These are phyloP conservation scores for Aspergillus panamensis DNA, from an alignment of 495 filamentous ascomycete species.

Conservation along the genomic window DNA sequence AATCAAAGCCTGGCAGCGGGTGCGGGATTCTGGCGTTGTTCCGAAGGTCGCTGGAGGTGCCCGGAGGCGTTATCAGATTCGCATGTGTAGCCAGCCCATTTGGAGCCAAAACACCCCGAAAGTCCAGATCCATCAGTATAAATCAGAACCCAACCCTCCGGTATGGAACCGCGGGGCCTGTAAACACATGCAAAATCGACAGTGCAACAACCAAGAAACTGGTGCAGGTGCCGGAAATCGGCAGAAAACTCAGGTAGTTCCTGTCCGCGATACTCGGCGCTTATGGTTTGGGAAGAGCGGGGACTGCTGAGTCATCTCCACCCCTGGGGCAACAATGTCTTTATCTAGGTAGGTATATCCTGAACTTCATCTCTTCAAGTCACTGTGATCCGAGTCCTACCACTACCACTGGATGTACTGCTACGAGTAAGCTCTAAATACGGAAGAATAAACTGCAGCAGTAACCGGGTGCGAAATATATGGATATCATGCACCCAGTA, in stretches of 20 bases:
- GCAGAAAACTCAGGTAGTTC: constrained; percentile 28
- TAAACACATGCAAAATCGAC: constrained; percentile 25
- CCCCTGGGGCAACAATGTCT: not conserved
- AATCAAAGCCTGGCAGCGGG: constrained; percentile 34
- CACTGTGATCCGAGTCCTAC: no score
- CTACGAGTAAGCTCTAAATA: no score
- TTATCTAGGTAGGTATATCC: not conserved
- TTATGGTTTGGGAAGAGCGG: not conserved
- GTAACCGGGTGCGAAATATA: no score
- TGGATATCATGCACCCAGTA: no score
- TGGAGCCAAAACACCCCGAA: constrained; percentile 39
- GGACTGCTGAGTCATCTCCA: not conserved
- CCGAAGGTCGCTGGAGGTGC: constrained; percentile 42
- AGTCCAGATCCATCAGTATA: constrained; percentile 44
- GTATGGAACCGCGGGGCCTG: constrained; percentile 34
- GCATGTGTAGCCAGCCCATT: constrained; percentile 32
- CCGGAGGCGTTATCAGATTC: constrained; percentile 30
- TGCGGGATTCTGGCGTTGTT: constrained; percentile 37
- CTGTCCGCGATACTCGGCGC: constrained; percentile 30
- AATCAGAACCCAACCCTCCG: constrained; percentile 30
- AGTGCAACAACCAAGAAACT: constrained; percentile 20
- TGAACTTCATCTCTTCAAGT: not conserved
- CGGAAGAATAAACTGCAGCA: no score
- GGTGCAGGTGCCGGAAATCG: constrained; percentile 45
- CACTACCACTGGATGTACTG: no score